Percentiles rank a stretch among this genome's conserved stretches.
These are phyloP conservation scores for Populus davidiana DNA, from an alignment of 345 rosid genomes.

Conservation along the genomic window DNA sequence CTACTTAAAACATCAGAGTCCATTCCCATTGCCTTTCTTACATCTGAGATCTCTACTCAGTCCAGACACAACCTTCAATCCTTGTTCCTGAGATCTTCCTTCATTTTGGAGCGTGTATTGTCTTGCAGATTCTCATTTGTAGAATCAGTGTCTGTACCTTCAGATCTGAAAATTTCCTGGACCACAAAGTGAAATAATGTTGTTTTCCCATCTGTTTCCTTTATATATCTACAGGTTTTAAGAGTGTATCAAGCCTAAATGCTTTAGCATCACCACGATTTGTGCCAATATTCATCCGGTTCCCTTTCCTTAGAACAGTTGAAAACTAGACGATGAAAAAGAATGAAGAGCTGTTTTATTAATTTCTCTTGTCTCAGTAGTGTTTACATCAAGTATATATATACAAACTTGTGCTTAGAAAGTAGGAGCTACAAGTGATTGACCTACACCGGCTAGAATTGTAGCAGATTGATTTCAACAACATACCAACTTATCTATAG, in stretches of 20 bases:
- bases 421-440: no score
- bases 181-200: constrained; percentile 96
- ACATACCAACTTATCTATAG: no score
- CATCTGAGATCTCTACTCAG: constrained; percentile 80
- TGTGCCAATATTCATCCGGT: constrained; percentile 94
- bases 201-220: constrained; percentile 89
- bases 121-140: constrained; percentile 38
- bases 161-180: constrained; percentile 90
- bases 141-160: constrained; percentile 44
- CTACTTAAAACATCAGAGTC: constrained; percentile 90
- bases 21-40: constrained; percentile 91
- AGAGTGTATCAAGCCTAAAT: constrained; percentile 94
- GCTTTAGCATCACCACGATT: constrained; percentile 96
- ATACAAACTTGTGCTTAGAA: no score
- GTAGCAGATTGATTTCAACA: no score
- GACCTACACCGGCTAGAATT: no score
- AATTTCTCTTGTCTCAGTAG: no score
- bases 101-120: constrained; percentile 21
- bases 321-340: no score
- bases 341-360: no score
- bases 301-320: constrained; percentile 76
- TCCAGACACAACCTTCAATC: constrained; percentile 85
- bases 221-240: constrained; percentile 94
- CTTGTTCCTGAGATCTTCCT: constrained; percentile 78
- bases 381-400: no score